These are phyloP conservation scores for Thoreauomyces humboldtii DNA, from an alignment of 192 early-diverging fungal species.

Conservation along the genomic window DNA sequence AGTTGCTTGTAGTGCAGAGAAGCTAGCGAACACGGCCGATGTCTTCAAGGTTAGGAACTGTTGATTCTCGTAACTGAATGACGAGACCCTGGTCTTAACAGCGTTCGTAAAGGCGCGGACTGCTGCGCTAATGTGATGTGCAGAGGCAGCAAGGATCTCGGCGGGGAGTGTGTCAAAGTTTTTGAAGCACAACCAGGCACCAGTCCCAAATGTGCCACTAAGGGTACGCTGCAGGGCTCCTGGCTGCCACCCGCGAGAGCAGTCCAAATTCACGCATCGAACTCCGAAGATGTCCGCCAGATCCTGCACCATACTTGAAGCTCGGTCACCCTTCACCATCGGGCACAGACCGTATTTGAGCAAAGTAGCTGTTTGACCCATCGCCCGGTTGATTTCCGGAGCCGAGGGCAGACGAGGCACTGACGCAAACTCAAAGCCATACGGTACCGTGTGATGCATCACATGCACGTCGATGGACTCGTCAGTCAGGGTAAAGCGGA, in stretches of 20 bases:
- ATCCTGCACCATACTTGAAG: not conserved
- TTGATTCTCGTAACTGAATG: slow-evolving; percentile 2
- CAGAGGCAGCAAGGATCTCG: not conserved
- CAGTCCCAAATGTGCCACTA: slow-evolving; percentile 3
- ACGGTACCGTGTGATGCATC: slow-evolving; percentile 15
- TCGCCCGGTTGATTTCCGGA: not conserved
- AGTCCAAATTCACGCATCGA: slow-evolving; percentile 8
- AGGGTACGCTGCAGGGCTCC: not conserved
- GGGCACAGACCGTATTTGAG: slow-evolving; percentile 4
- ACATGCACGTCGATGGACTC: slow-evolving; percentile 3
- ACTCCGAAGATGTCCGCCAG: not conserved
- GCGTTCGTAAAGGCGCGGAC: not conserved
- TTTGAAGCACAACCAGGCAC: slow-evolving; percentile 19
- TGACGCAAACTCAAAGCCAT: slow-evolving; percentile 30
- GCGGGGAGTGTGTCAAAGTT: not conserved
- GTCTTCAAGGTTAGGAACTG: slow-evolving; percentile 7
- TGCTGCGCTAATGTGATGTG: slow-evolving; percentile 4
- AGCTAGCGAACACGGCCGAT: slow-evolving; percentile 18
- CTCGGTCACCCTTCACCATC: not conserved
- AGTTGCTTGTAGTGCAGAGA: not conserved
- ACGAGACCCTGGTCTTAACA: not conserved
- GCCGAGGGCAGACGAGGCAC: slow-evolving; percentile 9
- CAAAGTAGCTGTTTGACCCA: not conserved
- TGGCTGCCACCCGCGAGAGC: not conserved
- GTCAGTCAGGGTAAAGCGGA: not conserved